Base-by-base conservation (phyloP, 2,329 filamentous ascomycete species). In the Plenodomus biglobosus region DNA sequence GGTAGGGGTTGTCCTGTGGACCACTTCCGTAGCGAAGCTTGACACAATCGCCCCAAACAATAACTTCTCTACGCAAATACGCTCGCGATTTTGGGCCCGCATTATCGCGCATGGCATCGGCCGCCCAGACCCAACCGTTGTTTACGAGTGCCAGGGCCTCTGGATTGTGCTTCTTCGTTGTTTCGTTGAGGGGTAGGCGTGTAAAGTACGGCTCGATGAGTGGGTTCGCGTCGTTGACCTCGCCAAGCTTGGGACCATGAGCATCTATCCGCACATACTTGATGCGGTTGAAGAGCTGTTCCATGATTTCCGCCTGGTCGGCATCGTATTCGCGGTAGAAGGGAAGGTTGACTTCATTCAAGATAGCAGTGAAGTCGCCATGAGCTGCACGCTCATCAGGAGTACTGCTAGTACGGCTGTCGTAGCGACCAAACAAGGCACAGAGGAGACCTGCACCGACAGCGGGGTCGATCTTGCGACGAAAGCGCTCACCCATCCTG, bases 91-190 rank as follows among this genome's bases (percentile, higher is more conserved):
- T 79, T 0, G 91, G 87, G 0, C 95, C 95, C 22, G 94, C 94
- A 65, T 97, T 94, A 75, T 99, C 94, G 37, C 90, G 81, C 73
- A 97, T 82, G 1, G 94, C 92, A 73, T 97, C 95, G 5, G 92
- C 92, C 49, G 90, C 92, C 94, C 94, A 99, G 8, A 99, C 92
- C 94, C 94, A 99, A 37, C 94, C 94, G 66, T 99, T 99, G 74
- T 97, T 97, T 35, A 86, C 92, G 42, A 99, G 76, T 2, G 90
- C 89, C 38, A 95, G 79, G 37, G 91, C 86, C 48, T 86, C 86
- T 1, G 85, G 80, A 48, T 85, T 85, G 64, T 95, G 87, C 64
- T 89, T 85, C 52, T 84, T 80, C 0, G 94, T 96, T 10, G 80
- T 83, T 10, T 87, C 83, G 61, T 95, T 96, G 22, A 81, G 70